Conservation (phyloP, 108 stramenopile genomes). For the Nitzschia sp. region DNA sequence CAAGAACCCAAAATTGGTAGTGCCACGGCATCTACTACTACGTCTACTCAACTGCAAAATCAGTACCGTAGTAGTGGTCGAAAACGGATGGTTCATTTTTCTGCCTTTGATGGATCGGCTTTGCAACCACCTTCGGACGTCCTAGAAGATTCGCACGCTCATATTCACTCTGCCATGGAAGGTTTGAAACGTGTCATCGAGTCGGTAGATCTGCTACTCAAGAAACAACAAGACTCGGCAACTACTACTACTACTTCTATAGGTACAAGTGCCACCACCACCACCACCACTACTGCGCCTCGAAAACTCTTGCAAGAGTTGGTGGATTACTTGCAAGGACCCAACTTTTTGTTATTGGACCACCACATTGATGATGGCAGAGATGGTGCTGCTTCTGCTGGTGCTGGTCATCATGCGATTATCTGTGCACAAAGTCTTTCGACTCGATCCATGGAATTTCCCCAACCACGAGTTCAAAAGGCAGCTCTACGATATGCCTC, state of each 20-base stretch:
- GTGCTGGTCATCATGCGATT: background rate
- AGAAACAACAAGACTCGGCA: background rate
- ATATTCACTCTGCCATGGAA: conserved; percentile 6
- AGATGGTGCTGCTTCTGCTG: background rate
- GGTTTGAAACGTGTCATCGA: conserved; percentile 7
- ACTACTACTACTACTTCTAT: no score
- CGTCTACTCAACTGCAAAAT: background rate
- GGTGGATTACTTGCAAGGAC: conserved; percentile 1
- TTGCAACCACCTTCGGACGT: conserved; percentile 33
- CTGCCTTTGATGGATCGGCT: conserved; percentile 34
- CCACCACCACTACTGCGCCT: no score
- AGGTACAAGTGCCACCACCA: no score
- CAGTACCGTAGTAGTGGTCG: background rate
- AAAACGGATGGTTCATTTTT: conserved; percentile 38
- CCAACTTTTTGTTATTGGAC: conserved; percentile 8
- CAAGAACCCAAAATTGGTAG: background rate
- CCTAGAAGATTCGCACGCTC: conserved; percentile 21
- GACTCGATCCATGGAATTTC: background rate
- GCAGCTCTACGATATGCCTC: conserved; percentile 22
- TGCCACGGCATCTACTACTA: background rate
- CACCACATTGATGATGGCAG: background rate
- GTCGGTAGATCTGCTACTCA: background rate
- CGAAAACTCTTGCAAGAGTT: conserved; percentile 6
- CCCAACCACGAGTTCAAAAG: conserved; percentile 17
- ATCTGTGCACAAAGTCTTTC: background rate